These are phyloP conservation scores for Volvox africanus DNA, from an alignment of 139 green algal species.

Conservation along the genomic window DNA sequence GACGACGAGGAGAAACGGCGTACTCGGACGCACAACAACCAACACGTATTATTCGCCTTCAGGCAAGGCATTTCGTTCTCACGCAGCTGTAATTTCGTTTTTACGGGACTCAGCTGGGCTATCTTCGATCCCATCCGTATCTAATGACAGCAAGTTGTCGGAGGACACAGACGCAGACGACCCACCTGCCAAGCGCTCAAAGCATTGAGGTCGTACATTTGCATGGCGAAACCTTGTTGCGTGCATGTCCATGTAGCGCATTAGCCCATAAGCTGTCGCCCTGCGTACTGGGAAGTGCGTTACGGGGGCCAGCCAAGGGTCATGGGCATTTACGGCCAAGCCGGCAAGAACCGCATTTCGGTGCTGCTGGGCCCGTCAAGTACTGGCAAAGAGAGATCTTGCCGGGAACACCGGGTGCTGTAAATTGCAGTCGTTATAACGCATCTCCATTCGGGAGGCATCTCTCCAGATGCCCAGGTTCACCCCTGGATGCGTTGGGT, in stretches of 20 bases:
- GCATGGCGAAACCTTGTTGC: neutral
- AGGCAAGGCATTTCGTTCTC: slow-evolving; percentile 8
- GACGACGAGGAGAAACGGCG: slow-evolving; percentile 24
- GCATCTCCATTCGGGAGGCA: slow-evolving; percentile 29
- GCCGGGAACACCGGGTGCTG: slow-evolving; percentile 19
- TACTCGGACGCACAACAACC: slow-evolving; percentile 4
- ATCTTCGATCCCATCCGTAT: neutral
- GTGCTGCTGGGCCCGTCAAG: slow-evolving; percentile 8
- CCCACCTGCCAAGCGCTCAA: neutral
- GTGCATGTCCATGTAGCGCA: neutral
- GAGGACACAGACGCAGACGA: slow-evolving; percentile 11
- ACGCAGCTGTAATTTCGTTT: neutral
- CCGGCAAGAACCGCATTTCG: neutral
- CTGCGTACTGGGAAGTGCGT: slow-evolving; percentile 18
- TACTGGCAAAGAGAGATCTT: slow-evolving; percentile 38
- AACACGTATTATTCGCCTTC: slow-evolving; percentile 27
- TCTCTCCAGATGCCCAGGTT: neutral
- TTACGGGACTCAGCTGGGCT: neutral
- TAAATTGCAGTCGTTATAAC: slow-evolving; percentile 4
- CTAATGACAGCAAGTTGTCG: neutral
- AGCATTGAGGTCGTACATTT: neutral
- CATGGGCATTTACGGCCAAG: slow-evolving; percentile 28
- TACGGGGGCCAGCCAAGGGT: neutral
- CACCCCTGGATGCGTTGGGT: slow-evolving; percentile 22
- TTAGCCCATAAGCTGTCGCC: slow-evolving; percentile 12